A percentile compares a stretch with the other conserved stretches of the same genome.
These are phyloP conservation scores for Gossypium laxum DNA, from an alignment of 441 rosid genomes.

Conservation along the genomic window DNA sequence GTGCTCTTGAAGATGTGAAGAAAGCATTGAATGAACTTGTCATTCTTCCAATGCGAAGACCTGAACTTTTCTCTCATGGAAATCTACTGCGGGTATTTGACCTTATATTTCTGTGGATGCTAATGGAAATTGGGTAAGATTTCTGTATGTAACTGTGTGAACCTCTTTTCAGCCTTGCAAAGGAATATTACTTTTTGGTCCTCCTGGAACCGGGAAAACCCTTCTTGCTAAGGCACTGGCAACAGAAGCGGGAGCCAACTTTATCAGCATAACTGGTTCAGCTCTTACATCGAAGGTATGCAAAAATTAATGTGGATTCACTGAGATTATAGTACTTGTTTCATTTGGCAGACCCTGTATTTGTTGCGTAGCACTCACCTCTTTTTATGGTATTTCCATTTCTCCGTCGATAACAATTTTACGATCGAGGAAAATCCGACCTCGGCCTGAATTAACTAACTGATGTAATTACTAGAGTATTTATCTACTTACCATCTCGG, in stretches of 20 bases:
- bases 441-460: neutral
- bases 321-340: neutral
- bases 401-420: neutral
- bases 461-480: neutral
- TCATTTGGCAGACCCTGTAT: neutral
- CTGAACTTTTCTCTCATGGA: conserved; percentile 78
- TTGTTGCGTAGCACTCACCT: neutral
- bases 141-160: conserved; percentile 19
- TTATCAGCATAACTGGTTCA: conserved; percentile 91
- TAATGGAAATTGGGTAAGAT: neutral
- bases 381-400: neutral
- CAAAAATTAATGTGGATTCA: neutral
- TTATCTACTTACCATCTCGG: neutral
- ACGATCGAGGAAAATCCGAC: neutral
- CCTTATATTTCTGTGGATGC: conserved; percentile 5
- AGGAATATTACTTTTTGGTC: conserved; percentile 93
- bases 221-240: conserved; percentile 96
- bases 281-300: conserved; percentile 85
- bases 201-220: conserved; percentile 98
- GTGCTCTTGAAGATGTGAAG: conserved; percentile 93
- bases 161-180: conserved; percentile 66
- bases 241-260: conserved; percentile 93
- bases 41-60: conserved; percentile 94
- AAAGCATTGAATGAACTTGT: conserved; percentile 85
- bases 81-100: conserved; percentile 69